These are phyloP conservation scores for Epipyxis sp. DNA, from an alignment of 108 stramenopile species.

Conservation along the genomic window DNA sequence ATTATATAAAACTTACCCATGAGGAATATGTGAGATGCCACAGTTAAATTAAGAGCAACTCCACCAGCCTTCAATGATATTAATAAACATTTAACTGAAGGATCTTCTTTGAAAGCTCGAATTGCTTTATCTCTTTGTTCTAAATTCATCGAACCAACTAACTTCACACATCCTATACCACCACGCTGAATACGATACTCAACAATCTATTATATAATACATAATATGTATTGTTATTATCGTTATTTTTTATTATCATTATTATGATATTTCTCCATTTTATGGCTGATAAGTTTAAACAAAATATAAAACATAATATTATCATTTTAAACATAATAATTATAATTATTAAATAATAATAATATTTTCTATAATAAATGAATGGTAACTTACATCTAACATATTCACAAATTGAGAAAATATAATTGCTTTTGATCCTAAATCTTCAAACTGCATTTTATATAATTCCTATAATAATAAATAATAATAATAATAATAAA, in stretches of 20 bases:
- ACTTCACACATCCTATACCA: slow-evolving; percentile 47
- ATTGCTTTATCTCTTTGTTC: slow-evolving; percentile 72
- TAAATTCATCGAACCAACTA: slow-evolving; percentile 81
- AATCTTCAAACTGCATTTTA: slow-evolving; percentile 73
- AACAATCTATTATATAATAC: slow-evolving; percentile 50
- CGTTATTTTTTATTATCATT: too few species aligned
- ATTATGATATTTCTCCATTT: too few species aligned
- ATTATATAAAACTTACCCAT: slow-evolving; percentile 55
- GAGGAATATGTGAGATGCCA: slow-evolving; percentile 83
- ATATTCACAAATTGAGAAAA: slow-evolving; percentile 97
- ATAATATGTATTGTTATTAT: not conserved
- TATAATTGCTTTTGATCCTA: slow-evolving; percentile 91
- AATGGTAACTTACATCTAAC: slow-evolving; percentile 72
- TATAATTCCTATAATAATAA: slow-evolving; percentile 88
- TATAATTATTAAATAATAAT: too few species aligned
- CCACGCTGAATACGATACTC: slow-evolving; percentile 76
- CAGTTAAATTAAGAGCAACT: slow-evolving; percentile 88
- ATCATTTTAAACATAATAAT: slow-evolving; percentile 13
- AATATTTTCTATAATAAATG: too few species aligned
- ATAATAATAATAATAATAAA: too few species aligned
- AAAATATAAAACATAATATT: not conserved
- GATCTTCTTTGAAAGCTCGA: slow-evolving; percentile 76
- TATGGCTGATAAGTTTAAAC: too few species aligned
- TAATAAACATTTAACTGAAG: slow-evolving; percentile 74
- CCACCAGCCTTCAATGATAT: slow-evolving; percentile 95